Evolutionary conservation across 1,139 yeast genomes (phyloP).

Genomic region (Taiozyma sp.): DNA sequence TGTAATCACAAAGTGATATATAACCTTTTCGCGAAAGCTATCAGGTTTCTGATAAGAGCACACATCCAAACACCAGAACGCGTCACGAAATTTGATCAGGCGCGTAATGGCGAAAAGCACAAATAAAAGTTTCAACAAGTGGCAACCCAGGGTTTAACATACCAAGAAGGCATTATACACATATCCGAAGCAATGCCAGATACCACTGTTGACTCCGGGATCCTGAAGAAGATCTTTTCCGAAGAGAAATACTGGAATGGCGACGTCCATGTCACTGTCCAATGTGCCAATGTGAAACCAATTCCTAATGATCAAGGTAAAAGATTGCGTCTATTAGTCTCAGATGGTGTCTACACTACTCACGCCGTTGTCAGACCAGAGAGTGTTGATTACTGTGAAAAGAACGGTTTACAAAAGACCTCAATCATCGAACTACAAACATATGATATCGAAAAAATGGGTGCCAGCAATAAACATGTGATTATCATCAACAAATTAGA

Average conservation of each 20-base stretch:
- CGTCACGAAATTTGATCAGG: slow-evolving; percentile 7
- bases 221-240: slow-evolving; percentile 16
- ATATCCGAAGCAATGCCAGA: neutral
- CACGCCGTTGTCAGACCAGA: slow-evolving; percentile 64
- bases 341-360: slow-evolving; percentile 57
- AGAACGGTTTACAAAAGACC: slow-evolving; percentile 39
- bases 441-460: slow-evolving; percentile 37
- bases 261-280: slow-evolving; percentile 36
- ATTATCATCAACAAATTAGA: slow-evolving; percentile 48
- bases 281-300: slow-evolving; percentile 43
- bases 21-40: neutral
- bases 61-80: neutral
- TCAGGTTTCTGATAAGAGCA: neutral
- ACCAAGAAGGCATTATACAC: neutral
- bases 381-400: slow-evolving; percentile 45
- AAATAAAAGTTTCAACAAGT: slow-evolving; percentile 22
- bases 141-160: neutral
- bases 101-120: neutral
- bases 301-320: slow-evolving; percentile 39
- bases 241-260: slow-evolving; percentile 14
- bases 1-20: neutral
- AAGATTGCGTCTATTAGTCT: slow-evolving; percentile 50
- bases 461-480: slow-evolving; percentile 47
- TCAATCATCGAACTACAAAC: slow-evolving; percentile 21
- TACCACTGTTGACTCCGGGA: slow-evolving; percentile 9